Conservation (phyloP, 805 yeast genomes). For the Starmerella floricola region DNA sequence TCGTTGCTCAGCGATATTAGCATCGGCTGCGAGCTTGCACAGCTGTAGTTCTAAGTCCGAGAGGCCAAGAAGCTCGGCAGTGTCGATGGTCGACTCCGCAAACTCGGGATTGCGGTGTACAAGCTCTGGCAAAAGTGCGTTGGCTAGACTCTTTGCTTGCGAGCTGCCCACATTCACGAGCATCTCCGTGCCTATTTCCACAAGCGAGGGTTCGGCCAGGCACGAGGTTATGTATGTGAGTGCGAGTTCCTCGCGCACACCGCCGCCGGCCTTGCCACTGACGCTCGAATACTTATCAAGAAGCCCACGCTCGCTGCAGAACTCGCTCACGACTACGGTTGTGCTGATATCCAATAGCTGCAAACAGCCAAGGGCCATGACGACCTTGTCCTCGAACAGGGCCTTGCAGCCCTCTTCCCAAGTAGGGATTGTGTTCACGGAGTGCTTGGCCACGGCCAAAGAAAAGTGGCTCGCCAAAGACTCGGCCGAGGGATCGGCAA, state of each 20-base stretch:
- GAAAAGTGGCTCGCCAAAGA: slow-evolving; percentile 10
- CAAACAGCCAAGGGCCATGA: slow-evolving; percentile 16
- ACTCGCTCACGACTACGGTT: slow-evolving; percentile 18
- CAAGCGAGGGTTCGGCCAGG: slow-evolving; percentile 10
- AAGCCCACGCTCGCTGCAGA: slow-evolving; percentile 14
- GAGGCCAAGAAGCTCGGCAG: slow-evolving; percentile 16
- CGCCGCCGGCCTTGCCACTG: slow-evolving; percentile 6
- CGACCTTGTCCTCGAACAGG: slow-evolving; percentile 13
- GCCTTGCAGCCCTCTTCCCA: slow-evolving; percentile 22
- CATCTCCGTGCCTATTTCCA: slow-evolving; percentile 13
- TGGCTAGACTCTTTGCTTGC: slow-evolving; percentile 10
- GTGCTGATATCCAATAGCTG: slow-evolving; percentile 12
- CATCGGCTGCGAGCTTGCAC: slow-evolving; percentile 12
- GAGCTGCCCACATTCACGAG: slow-evolving; percentile 17
- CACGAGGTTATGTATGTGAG: slow-evolving; percentile 15
- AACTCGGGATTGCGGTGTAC: slow-evolving; percentile 9
- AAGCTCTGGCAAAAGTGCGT: slow-evolving; percentile 14
- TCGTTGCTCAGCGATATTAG: slow-evolving; percentile 7
- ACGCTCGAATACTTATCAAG: slow-evolving; percentile 7
- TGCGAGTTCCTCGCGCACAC: slow-evolving; percentile 17
- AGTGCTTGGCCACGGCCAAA: slow-evolving; percentile 2
- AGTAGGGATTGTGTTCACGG: slow-evolving; percentile 12
- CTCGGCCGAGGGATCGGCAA: slow-evolving; percentile 15
- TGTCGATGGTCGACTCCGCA: slow-evolving; percentile 6
- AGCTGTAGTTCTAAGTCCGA: slow-evolving; percentile 10